Base-by-base conservation (phyloP, 108 stramenopile genomes). In the Nitzschia sp. region DNA sequence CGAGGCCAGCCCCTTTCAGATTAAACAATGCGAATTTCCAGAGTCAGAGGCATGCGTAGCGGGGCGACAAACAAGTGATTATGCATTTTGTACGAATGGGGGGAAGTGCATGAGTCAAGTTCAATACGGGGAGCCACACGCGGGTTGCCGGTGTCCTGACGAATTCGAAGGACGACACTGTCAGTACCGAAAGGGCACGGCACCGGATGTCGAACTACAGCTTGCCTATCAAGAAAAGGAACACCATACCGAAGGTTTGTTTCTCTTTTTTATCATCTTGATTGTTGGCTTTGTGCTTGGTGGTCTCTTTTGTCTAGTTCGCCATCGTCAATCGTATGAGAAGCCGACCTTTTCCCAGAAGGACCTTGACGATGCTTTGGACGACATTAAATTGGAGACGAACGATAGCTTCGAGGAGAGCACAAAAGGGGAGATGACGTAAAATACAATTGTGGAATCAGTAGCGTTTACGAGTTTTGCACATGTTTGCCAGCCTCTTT, bases 41-140 rank as follows among this genome's bases (percentile, higher is more conserved):
- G 72, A 73, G 24, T 74, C 81, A 2, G 77, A 75, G 47, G 72
- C 66, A 23, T 87, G 86, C 59, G 79, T 82, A 70, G 48, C 33
- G 13, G 71, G 76, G 25, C 67, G 63, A 4, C 68, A 70, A 33
- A 32, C 46, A 15, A 77, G 66, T 47, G 69, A 67, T 48, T 82
- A 76, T 60, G 75, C 80, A n/a, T 87, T 85, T 71, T 87, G 86
- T 60, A 82, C 76, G 32, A 87, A 87, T 59, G 78, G 68, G 18
- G 86, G 86, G 36, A 66, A 55, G n/a, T 87, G 86, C 59, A 21
- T 31, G 19, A 75, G 58, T 1, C 59, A 72, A 5, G 64, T 83
- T 6, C 53, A 59, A 19, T 56, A 71, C 27, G 80, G 70, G 31
- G 65, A 82, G 55, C 36, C 31, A 9, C 74, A 75, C 66, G 51